Evolutionary conservation across 2,329 filamentous ascomycete genomes (phyloP), one percentile per base, ranked within the genome.

Genomic region (Aspergillus sp.): DNA sequence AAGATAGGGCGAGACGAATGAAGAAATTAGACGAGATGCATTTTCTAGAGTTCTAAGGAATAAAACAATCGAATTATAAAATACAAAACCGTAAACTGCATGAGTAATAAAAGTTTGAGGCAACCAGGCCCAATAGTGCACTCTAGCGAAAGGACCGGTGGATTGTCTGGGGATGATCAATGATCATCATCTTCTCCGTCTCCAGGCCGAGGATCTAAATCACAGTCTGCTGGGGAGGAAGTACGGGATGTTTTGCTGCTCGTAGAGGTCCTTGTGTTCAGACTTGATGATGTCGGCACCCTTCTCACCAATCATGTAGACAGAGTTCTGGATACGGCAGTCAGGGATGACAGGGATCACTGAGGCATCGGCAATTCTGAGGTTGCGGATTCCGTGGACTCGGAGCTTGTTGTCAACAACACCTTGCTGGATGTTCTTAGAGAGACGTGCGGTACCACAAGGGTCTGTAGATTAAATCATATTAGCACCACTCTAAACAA

Each of bases 251-350:
- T 46, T 46, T 23, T 46, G 25, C 4, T 21, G 15, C 23, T 65
- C 67, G 37, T 68, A 69, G 4, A 70, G 49, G 52, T 68, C 63
- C 53, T 65, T 64, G 49, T 70, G 58, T 5, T 61, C 50, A 7
- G 64, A 47, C 47, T 70, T 70, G 60, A 70, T 70, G 2, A 70
- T 67, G 53, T 70, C 67, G 43, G 67, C 67, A 6, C 63, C 44
- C 58, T 71, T 87, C 67, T 87, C 84, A 4, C 75, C 84, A 56
- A 86, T 67, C 79, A 83, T 84, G 62, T 87, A 87, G 2, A 87
- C 83, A 2, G 81, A 78, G 57, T 84, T 85, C 67, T 87, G 84
- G 48, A 85, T 85, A 1, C 83, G 79, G 73, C 83, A 76, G 77
- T 84, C 58, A 67, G 83, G 69, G 78, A 84, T 68, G 9, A 85